These are phyloP conservation scores for Pulicaria dysenterica DNA, from an alignment of 129 eudicot genomes.

Conservation along the genomic window DNA sequence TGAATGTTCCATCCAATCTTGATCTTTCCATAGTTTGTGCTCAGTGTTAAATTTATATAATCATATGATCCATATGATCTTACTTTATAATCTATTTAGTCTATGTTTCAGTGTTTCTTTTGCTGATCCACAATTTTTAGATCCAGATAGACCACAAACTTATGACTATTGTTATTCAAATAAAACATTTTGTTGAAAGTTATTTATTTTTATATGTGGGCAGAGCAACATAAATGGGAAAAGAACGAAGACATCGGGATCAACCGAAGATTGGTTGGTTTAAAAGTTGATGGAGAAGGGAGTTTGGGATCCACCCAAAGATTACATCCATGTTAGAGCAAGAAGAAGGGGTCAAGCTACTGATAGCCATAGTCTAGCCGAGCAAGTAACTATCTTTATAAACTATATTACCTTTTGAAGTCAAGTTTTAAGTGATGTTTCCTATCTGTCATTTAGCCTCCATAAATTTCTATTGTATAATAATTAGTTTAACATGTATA, in stretches of 20 bases:
- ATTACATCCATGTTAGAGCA: slow-evolving; percentile 95
- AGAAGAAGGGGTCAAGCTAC: slow-evolving; percentile 99
- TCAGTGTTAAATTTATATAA: not conserved
- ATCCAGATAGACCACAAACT: slow-evolving; percentile 16
- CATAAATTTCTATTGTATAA: too few species aligned
- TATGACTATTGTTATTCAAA: not conserved
- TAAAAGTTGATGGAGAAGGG: slow-evolving; percentile 59
- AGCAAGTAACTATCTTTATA: slow-evolving; percentile 54
- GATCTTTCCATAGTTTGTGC: too few species aligned
- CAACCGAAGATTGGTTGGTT: slow-evolving; percentile 42
- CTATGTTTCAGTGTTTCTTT: slow-evolving; percentile 8
- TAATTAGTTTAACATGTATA: too few species aligned
- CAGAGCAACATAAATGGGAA: slow-evolving; percentile 58
- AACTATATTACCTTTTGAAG: too few species aligned
- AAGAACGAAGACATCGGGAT: slow-evolving; percentile 47
- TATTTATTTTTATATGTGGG: slow-evolving; percentile 9
- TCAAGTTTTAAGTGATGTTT: too few species aligned
- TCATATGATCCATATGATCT: too few species aligned
- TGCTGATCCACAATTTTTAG: slow-evolving; percentile 1
- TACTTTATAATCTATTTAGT: not conserved
- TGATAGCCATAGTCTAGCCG: slow-evolving; percentile 96
- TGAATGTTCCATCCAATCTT: too few species aligned
- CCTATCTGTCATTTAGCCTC: too few species aligned
- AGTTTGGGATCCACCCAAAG: slow-evolving; percentile 68
- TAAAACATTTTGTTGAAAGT: not conserved